Conservation (phyloP, 1,284 basidiomycete species). For the Malassezia restricta region DNA sequence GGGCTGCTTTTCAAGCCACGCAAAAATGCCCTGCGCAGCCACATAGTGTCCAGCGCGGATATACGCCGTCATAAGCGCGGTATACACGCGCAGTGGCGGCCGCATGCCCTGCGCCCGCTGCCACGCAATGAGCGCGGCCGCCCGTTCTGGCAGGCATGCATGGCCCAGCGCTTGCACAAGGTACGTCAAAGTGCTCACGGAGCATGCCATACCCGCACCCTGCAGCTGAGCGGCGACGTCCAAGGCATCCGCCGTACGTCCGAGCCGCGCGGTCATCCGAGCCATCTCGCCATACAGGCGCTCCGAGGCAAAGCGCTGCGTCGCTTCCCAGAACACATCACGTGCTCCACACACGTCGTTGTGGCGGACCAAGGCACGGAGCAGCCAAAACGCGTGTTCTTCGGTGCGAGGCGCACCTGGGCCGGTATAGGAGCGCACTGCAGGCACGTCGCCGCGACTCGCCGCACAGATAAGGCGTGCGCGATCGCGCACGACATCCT, state of each 20-base stretch:
- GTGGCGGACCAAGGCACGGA: conserved; percentile 6
- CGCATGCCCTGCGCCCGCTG: conserved; percentile 2
- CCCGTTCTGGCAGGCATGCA: conserved; percentile 6
- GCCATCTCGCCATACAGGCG: conserved; percentile 12
- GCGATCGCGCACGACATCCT: not conserved
- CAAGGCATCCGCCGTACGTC: conserved; percentile 1
- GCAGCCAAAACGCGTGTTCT: conserved; percentile 2
- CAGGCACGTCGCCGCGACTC: conserved; percentile 3
- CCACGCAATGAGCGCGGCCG: conserved; percentile 5
- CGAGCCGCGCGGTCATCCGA: not conserved
- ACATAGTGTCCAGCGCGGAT: conserved; percentile 70
- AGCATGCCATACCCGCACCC: not conserved
- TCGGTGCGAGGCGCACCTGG: not conserved
- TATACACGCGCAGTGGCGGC: conserved; percentile 25
- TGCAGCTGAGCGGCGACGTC: conserved; percentile 8
- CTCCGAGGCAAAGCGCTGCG: conserved; percentile 1
- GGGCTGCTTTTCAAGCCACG: conserved; percentile 52
- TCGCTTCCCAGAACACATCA: not conserved
- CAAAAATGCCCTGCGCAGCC: conserved; percentile 61
- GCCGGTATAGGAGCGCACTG: not conserved
- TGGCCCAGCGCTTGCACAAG: conserved; percentile 12
- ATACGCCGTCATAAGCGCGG: conserved; percentile 68
- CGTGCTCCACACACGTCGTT: conserved; percentile 5
- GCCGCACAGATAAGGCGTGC: conserved; percentile 2
- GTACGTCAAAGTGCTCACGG: not conserved